These are phyloP conservation scores for Atalantia buxifolia DNA, from an alignment of 345 rosid genomes.

Conservation along the genomic window DNA sequence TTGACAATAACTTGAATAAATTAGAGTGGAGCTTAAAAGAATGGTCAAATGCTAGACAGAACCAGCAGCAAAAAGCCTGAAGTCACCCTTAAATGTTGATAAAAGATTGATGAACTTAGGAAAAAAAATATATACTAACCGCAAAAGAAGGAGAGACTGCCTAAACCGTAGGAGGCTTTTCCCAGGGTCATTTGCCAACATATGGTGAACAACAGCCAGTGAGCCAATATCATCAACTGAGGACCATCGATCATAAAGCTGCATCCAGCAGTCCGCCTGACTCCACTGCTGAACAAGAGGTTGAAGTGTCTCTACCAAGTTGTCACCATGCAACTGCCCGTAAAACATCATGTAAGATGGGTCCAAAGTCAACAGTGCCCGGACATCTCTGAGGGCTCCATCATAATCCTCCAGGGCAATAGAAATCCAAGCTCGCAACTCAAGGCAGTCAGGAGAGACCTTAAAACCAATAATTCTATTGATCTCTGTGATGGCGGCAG, in stretches of 20 bases:
- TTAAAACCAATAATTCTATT: conserved; percentile 73
- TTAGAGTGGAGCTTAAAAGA: not conserved
- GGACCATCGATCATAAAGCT: conserved; percentile 91
- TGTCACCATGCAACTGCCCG: conserved; percentile 64
- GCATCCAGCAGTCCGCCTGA: conserved; percentile 98
- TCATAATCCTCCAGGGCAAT: conserved; percentile 78
- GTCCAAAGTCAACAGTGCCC: conserved; percentile 82
- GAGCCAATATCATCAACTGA: conserved; percentile 95
- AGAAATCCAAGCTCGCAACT: conserved; percentile 86
- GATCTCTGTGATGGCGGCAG: conserved; percentile 73
- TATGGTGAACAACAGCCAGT: conserved; percentile 85
- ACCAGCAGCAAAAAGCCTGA: not conserved
- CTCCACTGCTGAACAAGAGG: conserved; percentile 78
- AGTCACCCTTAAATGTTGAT: not conserved
- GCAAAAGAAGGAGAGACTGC: conserved; percentile 86
- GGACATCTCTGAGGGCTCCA: conserved; percentile 71
- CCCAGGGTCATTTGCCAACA: conserved; percentile 85
- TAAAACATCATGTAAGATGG: conserved; percentile 77
- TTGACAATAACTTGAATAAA: not conserved
- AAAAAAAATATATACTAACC: conserved; percentile 32
- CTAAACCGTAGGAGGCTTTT: conserved; percentile 84
- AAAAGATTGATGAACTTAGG: not conserved
- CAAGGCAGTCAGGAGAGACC: conserved; percentile 82
- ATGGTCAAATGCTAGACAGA: not conserved
- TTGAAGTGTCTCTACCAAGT: conserved; percentile 62